Base-by-base conservation (phyloP, 2,329 filamentous ascomycete species). In the Aureobasidium musti region DNA sequence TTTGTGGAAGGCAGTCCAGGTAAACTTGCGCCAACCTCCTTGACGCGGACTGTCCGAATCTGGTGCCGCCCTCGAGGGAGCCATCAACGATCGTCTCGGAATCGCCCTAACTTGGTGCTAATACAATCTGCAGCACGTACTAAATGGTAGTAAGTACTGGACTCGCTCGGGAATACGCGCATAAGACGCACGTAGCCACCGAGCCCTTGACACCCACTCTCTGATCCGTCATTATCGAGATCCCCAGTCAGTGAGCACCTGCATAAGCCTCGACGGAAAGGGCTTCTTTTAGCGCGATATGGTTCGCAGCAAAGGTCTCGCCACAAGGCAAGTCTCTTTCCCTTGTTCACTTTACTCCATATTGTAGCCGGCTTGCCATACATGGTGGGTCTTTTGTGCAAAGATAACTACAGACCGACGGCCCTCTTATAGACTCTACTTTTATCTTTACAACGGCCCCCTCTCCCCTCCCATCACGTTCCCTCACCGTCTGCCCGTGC, bases 231-330 rank as follows among this genome's bases (percentile, higher is more conserved):
- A 52, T 43, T 64, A 64, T 45, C 49, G 30, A 35, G 54, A 30
- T 64, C 47, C 61, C 61, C 47, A 64, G 61, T 64, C 47, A 43
- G 49, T 53, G 61, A 43, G 49, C 61, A 64, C 61, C 61, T 64
- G 61, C 61, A 64, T 64, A 54, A 54, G 61, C 49, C 45, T 50
- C 37, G 19, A 17, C 61, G 49, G 49, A 47, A 37, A 64, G 35
- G 47, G 35, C 49, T 64, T 49, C 26, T 5, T 54, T 54, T 64
- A 64, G 61, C 61, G 61, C 47, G 7, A 35, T 54, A 54, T 37
- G 37, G 61, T 64, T 54, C 61, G 61, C 61, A 64, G 47, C 5
- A 64, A 64, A 45, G 61, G 61, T 54, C 61, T 64, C 61, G 61
- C 61, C 61, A 54, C 61, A 61, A 64, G 61, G 21, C 61, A 45